phyloP scores from a whole-genome alignment of 176 grass and related monocot species.

The Paspalum vaginatum region DNA sequence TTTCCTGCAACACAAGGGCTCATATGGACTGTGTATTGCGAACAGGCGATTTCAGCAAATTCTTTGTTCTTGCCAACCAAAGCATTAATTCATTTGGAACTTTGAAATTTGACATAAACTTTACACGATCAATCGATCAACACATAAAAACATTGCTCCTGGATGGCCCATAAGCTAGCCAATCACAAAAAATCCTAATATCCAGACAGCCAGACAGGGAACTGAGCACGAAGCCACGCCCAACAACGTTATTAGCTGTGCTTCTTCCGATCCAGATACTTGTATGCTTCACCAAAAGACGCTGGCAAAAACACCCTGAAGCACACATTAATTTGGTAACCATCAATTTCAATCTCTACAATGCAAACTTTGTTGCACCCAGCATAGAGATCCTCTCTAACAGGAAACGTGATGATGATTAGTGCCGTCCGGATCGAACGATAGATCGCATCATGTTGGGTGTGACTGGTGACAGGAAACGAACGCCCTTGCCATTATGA shows the following conservation, averaged over 20 bases:
- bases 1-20: not conserved
- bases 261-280: no score
- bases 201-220: not conserved
- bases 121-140: not conserved
- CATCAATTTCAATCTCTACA: not conserved
- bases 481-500: constrained; percentile 20
- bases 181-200: no score
- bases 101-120: not conserved
- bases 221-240: no score
- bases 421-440: constrained; percentile 14
- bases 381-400: constrained; percentile 21
- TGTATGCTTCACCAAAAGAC: not conserved
- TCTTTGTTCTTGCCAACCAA: not conserved
- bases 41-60: not conserved
- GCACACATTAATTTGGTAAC: not conserved
- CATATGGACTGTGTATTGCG: not conserved
- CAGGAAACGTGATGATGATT: constrained; percentile 3
- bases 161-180: no score
- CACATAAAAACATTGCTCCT: not conserved
- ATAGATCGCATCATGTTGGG: constrained; percentile 25
- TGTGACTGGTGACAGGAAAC: constrained; percentile 46
- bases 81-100: not conserved
- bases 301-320: not conserved
- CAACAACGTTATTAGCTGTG: no score
- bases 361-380: constrained; percentile 13